These are phyloP conservation scores for Solanum phureja DNA, from an alignment of 257 asterid species.

Conservation along the genomic window DNA sequence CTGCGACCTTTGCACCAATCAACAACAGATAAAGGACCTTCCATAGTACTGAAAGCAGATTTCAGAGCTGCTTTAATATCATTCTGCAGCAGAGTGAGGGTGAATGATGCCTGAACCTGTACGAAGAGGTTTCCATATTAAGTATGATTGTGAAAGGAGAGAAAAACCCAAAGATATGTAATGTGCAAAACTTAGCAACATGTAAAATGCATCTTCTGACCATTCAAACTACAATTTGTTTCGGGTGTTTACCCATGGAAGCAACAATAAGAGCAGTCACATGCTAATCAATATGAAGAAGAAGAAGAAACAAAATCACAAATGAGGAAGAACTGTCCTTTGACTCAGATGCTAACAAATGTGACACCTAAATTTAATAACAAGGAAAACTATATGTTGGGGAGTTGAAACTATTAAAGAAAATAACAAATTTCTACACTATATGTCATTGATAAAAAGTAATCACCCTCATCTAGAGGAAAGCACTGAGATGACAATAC, in stretches of 20 bases:
- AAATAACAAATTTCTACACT: not conserved
- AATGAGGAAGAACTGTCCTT: not conserved
- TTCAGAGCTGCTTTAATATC: conserved; percentile 86
- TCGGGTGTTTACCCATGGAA: not conserved
- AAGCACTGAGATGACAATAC: not conserved
- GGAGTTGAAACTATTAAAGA: not conserved
- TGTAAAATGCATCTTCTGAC: not conserved
- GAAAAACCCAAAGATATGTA: not conserved
- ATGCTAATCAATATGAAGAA: not conserved
- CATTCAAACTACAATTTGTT: not conserved
- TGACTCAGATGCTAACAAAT: not conserved
- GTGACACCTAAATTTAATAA: not conserved
- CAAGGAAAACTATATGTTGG: not conserved
- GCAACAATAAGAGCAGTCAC: not conserved
- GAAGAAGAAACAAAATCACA: not conserved
- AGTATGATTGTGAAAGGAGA: not conserved
- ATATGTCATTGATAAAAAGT: not conserved
- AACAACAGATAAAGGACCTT: conserved; percentile 83
- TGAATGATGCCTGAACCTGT: conserved; percentile 91
- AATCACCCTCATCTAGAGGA: not conserved
- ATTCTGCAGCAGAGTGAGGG: conserved; percentile 82
- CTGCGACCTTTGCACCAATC: conserved; percentile 98
- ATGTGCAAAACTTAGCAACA: not conserved
- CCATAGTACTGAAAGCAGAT: conserved; percentile 85
- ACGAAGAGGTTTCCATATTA: conserved; percentile 5